phyloP scores from a whole-genome alignment of 495 filamentous ascomycete genomes.

The Podospora didyma region DNA sequence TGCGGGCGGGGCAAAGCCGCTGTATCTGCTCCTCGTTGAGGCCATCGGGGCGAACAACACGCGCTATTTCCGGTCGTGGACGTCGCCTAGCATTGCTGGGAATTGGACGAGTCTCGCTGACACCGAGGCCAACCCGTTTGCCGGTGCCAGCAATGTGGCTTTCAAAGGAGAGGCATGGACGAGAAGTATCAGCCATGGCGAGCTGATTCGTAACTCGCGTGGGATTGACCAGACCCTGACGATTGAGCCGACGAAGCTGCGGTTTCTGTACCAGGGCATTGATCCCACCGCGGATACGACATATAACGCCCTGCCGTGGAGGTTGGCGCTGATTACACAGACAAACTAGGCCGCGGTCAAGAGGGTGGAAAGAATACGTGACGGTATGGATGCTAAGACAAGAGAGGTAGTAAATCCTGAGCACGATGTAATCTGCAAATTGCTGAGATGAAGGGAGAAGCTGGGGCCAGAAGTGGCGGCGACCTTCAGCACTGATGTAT shows the following conservation, averaged over 20 bases:
- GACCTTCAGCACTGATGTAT: no score
- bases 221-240: slow-evolving; percentile 18
- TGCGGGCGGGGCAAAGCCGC: slow-evolving; percentile 4
- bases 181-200: slow-evolving; percentile 27
- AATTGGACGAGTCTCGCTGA: slow-evolving; percentile 17
- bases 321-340: slow-evolving; percentile 16
- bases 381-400: no score
- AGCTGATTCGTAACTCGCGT: slow-evolving; percentile 10
- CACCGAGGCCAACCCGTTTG: slow-evolving; percentile 21
- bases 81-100: slow-evolving; percentile 12
- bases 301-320: slow-evolving; percentile 25
- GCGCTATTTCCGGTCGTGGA: slow-evolving; percentile 24
- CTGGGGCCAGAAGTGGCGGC: no score
- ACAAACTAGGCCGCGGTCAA: slow-evolving; percentile 2
- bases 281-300: slow-evolving; percentile 4
- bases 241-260: slow-evolving; percentile 14
- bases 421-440: no score
- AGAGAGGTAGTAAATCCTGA: no score
- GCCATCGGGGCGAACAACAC: slow-evolving; percentile 15
- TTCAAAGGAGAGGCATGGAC: slow-evolving; percentile 21
- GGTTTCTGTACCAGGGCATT: slow-evolving; percentile 25
- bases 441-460: no score
- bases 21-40: slow-evolving; percentile 22
- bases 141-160: slow-evolving; percentile 18
- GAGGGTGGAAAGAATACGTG: no score